Base-by-base conservation (phyloP, 768 basidiomycete genomes). In the Porphyrellus cyaneotinctus region DNA sequence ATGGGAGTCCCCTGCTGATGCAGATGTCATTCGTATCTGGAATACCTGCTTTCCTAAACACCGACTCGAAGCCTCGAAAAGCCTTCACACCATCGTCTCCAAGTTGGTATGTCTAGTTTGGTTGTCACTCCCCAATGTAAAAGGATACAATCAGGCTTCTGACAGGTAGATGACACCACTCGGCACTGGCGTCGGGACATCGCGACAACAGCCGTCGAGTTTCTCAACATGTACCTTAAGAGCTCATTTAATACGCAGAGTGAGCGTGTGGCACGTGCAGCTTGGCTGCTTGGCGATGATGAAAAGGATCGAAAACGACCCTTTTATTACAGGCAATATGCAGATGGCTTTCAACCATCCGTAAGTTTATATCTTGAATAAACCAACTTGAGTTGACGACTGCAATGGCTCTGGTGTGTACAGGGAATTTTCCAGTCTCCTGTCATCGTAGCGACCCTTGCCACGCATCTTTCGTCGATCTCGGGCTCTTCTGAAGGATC, bases 341-440 rank as follows among this genome's bases (percentile, higher is more conserved):
- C 10, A 14, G 26, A 35, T 13, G 49, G 49, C 24, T 17, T 33
- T n/a, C 39, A 28, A 33, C 49, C 49, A 26, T 42, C 49, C 2
- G 41, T 42, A 20, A 35, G 49, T 26, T n/a, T 17, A 22, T 15
- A 2, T 42, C 9, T 17, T 11, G 12, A 13, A 12, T 3, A 6
- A 30, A 18, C 18, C 8, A 17, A 28, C 11, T 6, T 33, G 36
- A 13, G 15, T n/a, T 36, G n/a, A 47, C 23, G 7, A 13, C 4
- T n/a, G 18, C 13, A 23, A 46, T 8, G 41, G 9, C 11, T 23
- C 6, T 14, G 8, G 17, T 22, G 18, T 38, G n/a, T 3, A 4
- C 32, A 50, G 49, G 49, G 49, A 14, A 50, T 50, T n/a, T 50
- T 50, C 20, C 49, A 50, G 33, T 50, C 49, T 14, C 41, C 39